Evolutionary conservation across 2,329 filamentous ascomycete genomes (phyloP).

Genomic region (Aureobasidium sp.): DNA sequence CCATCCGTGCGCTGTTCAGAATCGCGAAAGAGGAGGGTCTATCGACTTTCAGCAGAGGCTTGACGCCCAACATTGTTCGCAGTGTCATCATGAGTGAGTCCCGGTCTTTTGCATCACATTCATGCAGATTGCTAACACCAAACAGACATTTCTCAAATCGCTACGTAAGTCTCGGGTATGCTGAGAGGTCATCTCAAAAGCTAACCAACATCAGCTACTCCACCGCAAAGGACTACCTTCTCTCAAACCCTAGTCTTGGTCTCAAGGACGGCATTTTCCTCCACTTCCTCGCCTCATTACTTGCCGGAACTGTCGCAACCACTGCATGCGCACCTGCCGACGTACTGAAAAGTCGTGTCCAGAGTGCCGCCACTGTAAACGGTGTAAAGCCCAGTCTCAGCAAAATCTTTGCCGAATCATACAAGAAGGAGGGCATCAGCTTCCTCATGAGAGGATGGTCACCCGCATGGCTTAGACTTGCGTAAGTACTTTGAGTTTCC

Average conservation of each 20-base stretch:
- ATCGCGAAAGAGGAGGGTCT: slow-evolving; percentile 12
- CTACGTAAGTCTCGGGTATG: background rate
- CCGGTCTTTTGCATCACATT: background rate
- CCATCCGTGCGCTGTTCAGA: slow-evolving; percentile 4
- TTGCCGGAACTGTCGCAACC: slow-evolving; percentile 9
- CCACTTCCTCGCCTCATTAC: slow-evolving; percentile 12
- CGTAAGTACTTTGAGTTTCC: background rate
- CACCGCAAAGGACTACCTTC: slow-evolving; percentile 8
- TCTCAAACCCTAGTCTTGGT: background rate
- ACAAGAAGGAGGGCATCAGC: slow-evolving; percentile 10
- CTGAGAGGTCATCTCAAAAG: too few species aligned
- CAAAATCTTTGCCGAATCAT: slow-evolving; percentile 9
- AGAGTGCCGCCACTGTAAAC: background rate
- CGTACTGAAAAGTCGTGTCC: slow-evolving; percentile 1
- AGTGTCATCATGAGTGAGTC: slow-evolving; percentile 15
- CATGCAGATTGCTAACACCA: background rate
- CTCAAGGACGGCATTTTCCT: slow-evolving; percentile 10
- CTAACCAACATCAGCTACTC: slow-evolving; percentile 1
- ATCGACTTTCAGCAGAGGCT: slow-evolving; percentile 11
- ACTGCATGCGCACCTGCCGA: slow-evolving; percentile 14
- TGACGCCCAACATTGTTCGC: slow-evolving; percentile 13
- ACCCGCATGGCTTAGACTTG: slow-evolving; percentile 13
- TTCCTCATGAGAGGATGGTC: slow-evolving; percentile 14
- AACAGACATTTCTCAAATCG: slow-evolving; percentile 13
- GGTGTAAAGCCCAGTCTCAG: slow-evolving; percentile 11